Evolutionary conservation across 768 basidiomycete species (phyloP).

Genomic region (Trametes cinnabarina): DNA sequence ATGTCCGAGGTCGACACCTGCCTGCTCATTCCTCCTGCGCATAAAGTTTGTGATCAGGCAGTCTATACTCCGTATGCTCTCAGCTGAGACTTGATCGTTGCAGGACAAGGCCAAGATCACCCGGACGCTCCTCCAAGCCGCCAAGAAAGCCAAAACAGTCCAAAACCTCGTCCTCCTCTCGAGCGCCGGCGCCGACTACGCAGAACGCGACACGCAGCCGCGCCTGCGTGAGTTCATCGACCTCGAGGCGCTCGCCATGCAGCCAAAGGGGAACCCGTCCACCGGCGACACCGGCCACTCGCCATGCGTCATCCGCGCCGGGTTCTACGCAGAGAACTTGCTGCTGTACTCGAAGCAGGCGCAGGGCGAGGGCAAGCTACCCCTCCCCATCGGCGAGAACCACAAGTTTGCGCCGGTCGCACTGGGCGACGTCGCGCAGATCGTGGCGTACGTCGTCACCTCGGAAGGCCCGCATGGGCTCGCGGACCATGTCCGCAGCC

Average conservation of each 20-base stretch:
- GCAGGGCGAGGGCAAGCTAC: constrained; percentile 26
- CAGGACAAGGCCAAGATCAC: constrained; percentile 28
- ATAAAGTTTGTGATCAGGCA: constrained; percentile 6
- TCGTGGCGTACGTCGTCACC: constrained; percentile 28
- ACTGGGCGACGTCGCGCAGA: constrained; percentile 30
- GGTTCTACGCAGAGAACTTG: constrained; percentile 33
- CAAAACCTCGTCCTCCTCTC: constrained; percentile 27
- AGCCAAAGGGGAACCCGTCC: constrained; percentile 22
- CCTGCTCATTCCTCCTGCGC: constrained; percentile 30
- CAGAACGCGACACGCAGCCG: constrained; percentile 32
- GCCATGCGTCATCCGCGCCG: constrained; percentile 31
- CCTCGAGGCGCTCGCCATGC: constrained; percentile 30
- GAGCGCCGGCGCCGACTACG: constrained; percentile 29
- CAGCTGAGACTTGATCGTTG: neutral
- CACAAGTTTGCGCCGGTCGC: constrained; percentile 32
- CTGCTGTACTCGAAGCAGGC: constrained; percentile 31
- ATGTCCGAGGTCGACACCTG: constrained; percentile 24
- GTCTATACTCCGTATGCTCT: neutral
- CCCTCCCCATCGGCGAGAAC: constrained; percentile 26
- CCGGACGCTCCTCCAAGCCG: constrained; percentile 20
- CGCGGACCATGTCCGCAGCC: constrained; percentile 28
- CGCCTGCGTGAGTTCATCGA: constrained; percentile 33
- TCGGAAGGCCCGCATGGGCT: constrained; percentile 32
- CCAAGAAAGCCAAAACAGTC: constrained; percentile 25
- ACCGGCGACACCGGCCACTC: constrained; percentile 30